Conservation (phyloP, 352 stramenopile species). For the Phytophthora cajani region DNA sequence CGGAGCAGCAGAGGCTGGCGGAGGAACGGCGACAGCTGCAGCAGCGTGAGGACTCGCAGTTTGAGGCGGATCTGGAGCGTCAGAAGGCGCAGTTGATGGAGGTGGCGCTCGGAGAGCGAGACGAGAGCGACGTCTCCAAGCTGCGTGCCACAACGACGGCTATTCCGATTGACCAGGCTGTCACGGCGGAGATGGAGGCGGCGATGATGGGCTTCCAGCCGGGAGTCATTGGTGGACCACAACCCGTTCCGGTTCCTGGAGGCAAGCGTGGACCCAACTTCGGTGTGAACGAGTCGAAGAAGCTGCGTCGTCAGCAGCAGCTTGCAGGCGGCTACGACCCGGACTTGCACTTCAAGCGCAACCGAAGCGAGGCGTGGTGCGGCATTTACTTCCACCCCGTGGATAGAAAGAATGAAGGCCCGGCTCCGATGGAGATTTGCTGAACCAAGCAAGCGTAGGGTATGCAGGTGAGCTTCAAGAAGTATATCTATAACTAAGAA, state of each 20-base stretch:
- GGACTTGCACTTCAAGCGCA: constrained; percentile 80
- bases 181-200: constrained; percentile 89
- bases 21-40: constrained; percentile 82
- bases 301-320: constrained; percentile 81
- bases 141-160: constrained; percentile 79
- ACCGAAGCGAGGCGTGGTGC: constrained; percentile 79
- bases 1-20: constrained; percentile 79
- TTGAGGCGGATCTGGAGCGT: constrained; percentile 79
- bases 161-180: constrained; percentile 84
- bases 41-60: constrained; percentile 81
- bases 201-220: constrained; percentile 91
- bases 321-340: constrained; percentile 82
- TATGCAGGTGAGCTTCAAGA: constrained; percentile 11
- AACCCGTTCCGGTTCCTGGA: constrained; percentile 78
- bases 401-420: constrained; percentile 35
- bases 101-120: constrained; percentile 81
- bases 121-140: constrained; percentile 80
- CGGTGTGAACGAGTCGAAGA: constrained; percentile 81
- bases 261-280: constrained; percentile 84
- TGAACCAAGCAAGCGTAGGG: constrained; percentile 17
- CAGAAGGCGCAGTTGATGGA: constrained; percentile 89
- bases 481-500: constrained; percentile 21
- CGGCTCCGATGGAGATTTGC: constrained; percentile 63
- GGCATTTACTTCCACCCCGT: constrained; percentile 77
- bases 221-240: constrained; percentile 70